phyloP scores from a whole-genome alignment of 2,329 filamentous ascomycete species.

The Penicillium oxalicum region DNA sequence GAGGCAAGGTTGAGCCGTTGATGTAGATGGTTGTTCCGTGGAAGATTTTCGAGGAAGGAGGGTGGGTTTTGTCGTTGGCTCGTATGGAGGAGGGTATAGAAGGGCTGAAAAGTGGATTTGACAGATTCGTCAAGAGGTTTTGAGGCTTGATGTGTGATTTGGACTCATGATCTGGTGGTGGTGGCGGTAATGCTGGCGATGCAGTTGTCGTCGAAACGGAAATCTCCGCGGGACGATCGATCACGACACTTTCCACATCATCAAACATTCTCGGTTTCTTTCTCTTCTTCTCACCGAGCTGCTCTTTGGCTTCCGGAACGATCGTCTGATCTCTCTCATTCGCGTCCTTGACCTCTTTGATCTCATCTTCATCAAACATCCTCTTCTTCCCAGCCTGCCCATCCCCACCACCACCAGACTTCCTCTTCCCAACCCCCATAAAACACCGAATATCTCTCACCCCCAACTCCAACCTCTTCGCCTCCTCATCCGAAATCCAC shows the following conservation, averaged over 20 bases:
- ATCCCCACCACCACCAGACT: constrained; percentile 27
- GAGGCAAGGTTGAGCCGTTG: constrained; percentile 77
- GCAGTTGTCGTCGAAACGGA: neutral
- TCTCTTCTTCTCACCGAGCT: too few species aligned
- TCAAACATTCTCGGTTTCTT: too few species aligned
- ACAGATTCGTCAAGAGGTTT: neutral
- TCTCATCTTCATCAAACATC: neutral
- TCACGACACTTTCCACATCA: too few species aligned
- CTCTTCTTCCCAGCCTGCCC: constrained; percentile 13
- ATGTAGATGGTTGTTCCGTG: constrained; percentile 69
- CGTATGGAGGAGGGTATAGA: neutral
- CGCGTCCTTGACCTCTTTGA: neutral
- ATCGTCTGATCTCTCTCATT: too few species aligned
- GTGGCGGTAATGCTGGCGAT: too few species aligned
- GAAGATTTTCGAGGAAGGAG: constrained; percentile 53
- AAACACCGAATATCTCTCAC: constrained; percentile 43
- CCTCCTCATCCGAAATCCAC: constrained; percentile 33
- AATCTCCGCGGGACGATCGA: too few species aligned
- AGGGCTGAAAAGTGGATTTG: neutral
- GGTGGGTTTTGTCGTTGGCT: neutral
- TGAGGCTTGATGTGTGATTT: neutral
- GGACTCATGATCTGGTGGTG: neutral
- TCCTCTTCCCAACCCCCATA: constrained; percentile 43
- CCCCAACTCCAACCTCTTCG: constrained; percentile 22
- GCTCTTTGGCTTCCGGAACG: too few species aligned